Base-by-base conservation (phyloP, 2,329 filamentous ascomycete genomes). In the Claviceps citrina region DNA sequence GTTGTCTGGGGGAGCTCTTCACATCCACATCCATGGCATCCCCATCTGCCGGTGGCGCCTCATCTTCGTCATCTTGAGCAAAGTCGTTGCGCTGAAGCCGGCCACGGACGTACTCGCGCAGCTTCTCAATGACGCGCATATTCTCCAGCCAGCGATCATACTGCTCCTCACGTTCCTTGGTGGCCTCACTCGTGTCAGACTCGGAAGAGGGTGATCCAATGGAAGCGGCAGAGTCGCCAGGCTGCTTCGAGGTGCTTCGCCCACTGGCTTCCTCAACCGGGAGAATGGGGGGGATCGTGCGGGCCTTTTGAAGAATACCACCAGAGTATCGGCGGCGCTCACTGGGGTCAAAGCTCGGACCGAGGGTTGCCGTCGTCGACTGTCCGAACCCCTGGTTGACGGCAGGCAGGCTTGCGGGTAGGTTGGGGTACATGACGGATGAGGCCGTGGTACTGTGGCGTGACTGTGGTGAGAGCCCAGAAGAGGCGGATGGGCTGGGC, bases 391-490 rank as follows among this genome's bases (percentile, higher is more conserved):
- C 79, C 33, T 78, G 71, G 43, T 72, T 77, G 38, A 83, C 78
- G 34, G 81, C 72, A 33, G 70, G 82, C 9, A 62, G 53, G 46
- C 56, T 60, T 15, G 60, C 59, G 2, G 61, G 61, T 25, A 91
- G 71, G 47, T 68, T 83, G 15, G 84, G 84, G 59, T 91, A 91
- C 62, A 83, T 73, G 51, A 75, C 72, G 33, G 71, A 71, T 34
- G 73, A 73, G 19, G 67, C 60, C 5, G 68, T 70, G 1, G 72
- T 72, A 51, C 67, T 71, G 54, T 78, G 73, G 40, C 78, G 71
- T 10, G 72, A 73, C 33, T 71, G 67, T 1, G 80, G 80, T 38
- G 79, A 83, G 56, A 85, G 69, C 54, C 71, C 78, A 43, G 78
- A 72, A 20, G 43, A 39, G 35, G 73, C 75, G n/a, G 80, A 84